Conservation (phyloP, 2,329 filamentous ascomycete genomes). For the Neofusicoccum parvum region DNA sequence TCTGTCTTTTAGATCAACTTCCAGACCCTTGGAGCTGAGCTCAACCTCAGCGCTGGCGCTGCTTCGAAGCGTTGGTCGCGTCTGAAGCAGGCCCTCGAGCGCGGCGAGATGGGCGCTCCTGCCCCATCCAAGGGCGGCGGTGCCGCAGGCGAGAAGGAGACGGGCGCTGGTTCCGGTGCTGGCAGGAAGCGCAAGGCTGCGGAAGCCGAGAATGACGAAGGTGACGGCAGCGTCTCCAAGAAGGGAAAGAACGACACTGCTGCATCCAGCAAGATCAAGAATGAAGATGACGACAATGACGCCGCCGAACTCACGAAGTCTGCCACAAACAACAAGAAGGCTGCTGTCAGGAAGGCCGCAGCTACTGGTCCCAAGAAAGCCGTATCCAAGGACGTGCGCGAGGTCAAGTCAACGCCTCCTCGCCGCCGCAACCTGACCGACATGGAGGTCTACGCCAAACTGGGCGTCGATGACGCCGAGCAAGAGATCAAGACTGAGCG, state of each 20-base stretch:
- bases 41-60: constrained; percentile 34
- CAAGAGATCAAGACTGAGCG: no score
- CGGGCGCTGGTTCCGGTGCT: neutral
- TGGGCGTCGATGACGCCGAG: neutral
- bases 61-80: constrained; percentile 37
- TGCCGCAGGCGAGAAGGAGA: constrained; percentile 7
- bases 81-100: constrained; percentile 35
- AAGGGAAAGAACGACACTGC: constrained; percentile 2
- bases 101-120: constrained; percentile 22
- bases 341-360: constrained; percentile 1
- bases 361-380: neutral
- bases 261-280: constrained; percentile 14
- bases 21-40: constrained; percentile 28
- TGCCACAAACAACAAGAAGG: neutral
- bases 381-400: neutral
- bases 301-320: constrained; percentile 21
- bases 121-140: neutral
- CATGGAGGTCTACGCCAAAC: neutral
- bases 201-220: neutral
- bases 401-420: neutral
- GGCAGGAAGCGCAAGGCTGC: neutral
- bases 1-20: constrained; percentile 33
- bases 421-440: neutral
- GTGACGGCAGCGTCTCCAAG: neutral
- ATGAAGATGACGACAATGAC: constrained; percentile 13